Base-by-base conservation (phyloP, 78 protist genomes). In the Chrysochromulina parva region DNA sequence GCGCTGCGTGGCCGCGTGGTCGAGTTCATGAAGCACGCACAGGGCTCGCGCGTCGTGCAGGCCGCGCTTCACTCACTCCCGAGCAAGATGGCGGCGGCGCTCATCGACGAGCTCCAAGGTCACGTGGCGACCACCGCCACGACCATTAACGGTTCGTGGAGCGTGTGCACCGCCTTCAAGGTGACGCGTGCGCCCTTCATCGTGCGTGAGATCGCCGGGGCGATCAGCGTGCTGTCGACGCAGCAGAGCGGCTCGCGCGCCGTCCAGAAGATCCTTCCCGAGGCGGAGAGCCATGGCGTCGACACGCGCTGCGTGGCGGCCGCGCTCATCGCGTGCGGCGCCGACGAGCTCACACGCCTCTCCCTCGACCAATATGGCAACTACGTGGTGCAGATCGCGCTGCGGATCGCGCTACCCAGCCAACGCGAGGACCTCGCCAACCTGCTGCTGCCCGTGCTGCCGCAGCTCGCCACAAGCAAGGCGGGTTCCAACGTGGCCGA, bases 401-500 rank as follows among this genome's bases (percentile, higher is more conserved):
- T 74, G 82, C 82, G 82, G 24, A 53, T 48, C 82, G 9, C 57
- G n/a, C 26, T 16, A 3, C 57, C 82, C 9, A 0, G 57, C 13
- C 57, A 74, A 55, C 82, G 82, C 55, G 20, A 1, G 58, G 9
- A 22, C 14, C 9, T 74, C 28, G 38, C 48, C 28, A 7, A 9
- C 20, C 57, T n/a, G 57, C 82, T 74, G 55, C 82, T 74, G 19
- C 82, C 82, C 57, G 4, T 7, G 28, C 13, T 74, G 38, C 82
- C 48, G 19, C 26, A 2, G 26, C 82, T 74, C 55, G 3, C 82
- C 57, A 16, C 13, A 22, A 48, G 26, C 13, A 74, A 74, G 55
- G 57, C 38, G 26, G 82, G 82, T 55, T 74, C 82, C 50, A 74
- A 74, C 82, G 82, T 74, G 26, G 82, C 82, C 57, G 82, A 74